Evolutionary conservation across 768 basidiomycete genomes (phyloP).

Genomic region (Kwoniella dejecticola): DNA sequence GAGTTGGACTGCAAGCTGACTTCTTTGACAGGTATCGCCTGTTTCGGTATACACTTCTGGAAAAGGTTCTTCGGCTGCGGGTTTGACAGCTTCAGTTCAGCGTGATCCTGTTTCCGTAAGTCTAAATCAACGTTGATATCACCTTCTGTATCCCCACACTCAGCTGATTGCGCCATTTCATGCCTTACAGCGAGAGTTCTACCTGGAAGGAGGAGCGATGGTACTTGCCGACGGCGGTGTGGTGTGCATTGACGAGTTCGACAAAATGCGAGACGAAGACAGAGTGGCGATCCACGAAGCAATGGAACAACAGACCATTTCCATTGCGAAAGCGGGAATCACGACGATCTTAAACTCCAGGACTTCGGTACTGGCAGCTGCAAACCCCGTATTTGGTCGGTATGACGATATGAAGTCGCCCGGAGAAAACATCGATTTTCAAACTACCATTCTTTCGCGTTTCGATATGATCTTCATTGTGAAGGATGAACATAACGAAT

Average conservation of each 20-base stretch:
- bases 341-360: slow-evolving; percentile 95
- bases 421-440: slow-evolving; percentile 48
- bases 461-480: slow-evolving; percentile 99
- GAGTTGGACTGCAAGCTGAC: slow-evolving; percentile 3
- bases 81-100: slow-evolving; percentile 96
- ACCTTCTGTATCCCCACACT: too few relatives aligned
- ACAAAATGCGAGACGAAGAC: slow-evolving; percentile 99
- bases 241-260: slow-evolving; percentile 99
- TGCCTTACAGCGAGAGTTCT: slow-evolving; percentile 80
- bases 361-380: slow-evolving; percentile 93
- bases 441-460: slow-evolving; percentile 94
- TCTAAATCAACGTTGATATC: slow-evolving; percentile 59
- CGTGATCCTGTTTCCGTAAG: slow-evolving; percentile 85
- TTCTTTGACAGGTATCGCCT: slow-evolving; percentile 73
- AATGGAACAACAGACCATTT: slow-evolving; percentile 99
- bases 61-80: slow-evolving; percentile 96
- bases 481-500: slow-evolving; percentile 95
- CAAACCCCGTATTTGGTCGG: slow-evolving; percentile 95
- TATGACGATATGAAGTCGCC: slow-evolving; percentile 83
- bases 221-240: slow-evolving; percentile 97
- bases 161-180: neutral
- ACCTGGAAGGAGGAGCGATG: slow-evolving; percentile 99
- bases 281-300: slow-evolving; percentile 99
- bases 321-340: slow-evolving; percentile 98
- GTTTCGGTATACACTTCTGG: slow-evolving; percentile 98